Conservation (phyloP, 23 red algal genomes). For the Rhodosorus marinus region DNA sequence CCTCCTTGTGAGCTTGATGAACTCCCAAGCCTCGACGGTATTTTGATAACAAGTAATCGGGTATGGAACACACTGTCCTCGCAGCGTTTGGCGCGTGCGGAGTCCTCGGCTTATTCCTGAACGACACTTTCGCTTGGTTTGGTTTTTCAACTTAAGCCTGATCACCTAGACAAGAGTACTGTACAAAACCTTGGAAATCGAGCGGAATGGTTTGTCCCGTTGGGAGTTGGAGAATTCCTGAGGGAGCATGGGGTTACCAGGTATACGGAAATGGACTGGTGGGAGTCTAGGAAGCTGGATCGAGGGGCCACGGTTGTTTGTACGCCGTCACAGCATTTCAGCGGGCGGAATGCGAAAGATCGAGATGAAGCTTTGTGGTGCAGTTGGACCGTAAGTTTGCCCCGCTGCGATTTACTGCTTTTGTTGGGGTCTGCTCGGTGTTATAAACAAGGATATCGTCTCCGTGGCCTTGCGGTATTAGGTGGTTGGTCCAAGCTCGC, state of each 20-base stretch:
- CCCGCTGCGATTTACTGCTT: no score
- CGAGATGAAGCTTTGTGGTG: not conserved
- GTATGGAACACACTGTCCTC: no score
- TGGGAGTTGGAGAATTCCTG: not conserved
- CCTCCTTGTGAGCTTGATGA: no score
- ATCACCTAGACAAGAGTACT: not conserved
- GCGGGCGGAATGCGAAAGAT: not conserved
- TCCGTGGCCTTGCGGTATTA: no score
- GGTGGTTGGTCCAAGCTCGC: not conserved
- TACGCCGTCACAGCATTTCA: not conserved
- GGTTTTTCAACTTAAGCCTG: no score
- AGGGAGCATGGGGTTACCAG: not conserved
- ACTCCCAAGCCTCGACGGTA: no score
- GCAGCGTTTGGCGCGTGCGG: no score
- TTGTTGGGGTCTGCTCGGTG: no score
- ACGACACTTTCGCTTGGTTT: no score
- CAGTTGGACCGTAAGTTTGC: not conserved
- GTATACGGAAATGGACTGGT: not conserved
- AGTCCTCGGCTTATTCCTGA: no score
- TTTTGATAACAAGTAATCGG: no score
- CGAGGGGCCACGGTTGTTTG: not conserved
- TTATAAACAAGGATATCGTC: no score
- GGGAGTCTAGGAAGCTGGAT: not conserved
- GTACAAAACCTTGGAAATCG: not conserved
- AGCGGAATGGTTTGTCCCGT: not conserved